Percentiles rank a stretch among this genome's conserved stretches.
phyloP scores from a whole-genome alignment of 768 basidiomycete species.

The Lactarius deliciosus region DNA sequence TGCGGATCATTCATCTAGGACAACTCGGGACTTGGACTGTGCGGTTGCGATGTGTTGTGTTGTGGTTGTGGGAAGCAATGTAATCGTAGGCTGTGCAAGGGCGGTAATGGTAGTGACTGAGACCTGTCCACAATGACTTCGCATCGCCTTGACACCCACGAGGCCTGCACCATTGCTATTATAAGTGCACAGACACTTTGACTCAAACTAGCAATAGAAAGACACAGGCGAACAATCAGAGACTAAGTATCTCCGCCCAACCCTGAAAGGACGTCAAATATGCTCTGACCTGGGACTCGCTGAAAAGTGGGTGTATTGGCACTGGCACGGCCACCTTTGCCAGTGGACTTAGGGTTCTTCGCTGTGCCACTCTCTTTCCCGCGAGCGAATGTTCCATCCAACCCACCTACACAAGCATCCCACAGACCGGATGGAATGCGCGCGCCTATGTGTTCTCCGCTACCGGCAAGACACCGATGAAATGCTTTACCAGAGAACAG shows the following conservation, averaged over 20 bases:
- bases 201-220: neutral
- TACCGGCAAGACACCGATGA: conserved; percentile 50
- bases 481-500: conserved; percentile 60
- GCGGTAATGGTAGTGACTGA: neutral
- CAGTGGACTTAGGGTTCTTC: conserved; percentile 31
- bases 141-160: neutral
- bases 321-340: conserved; percentile 37
- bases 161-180: neutral
- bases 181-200: neutral
- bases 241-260: conserved; percentile 15
- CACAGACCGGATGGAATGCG: conserved; percentile 29
- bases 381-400: conserved; percentile 19
- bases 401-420: conserved; percentile 21
- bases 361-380: conserved; percentile 20
- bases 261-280: conserved; percentile 18
- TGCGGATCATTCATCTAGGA: neutral
- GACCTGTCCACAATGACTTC: neutral
- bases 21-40: neutral
- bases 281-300: conserved; percentile 4
- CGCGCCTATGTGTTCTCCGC: conserved; percentile 29
- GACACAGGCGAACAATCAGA: no score
- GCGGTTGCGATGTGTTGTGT: neutral
- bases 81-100: neutral
- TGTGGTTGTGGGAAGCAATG: no score
- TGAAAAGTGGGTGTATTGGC: neutral